Evolutionary conservation across 768 basidiomycete genomes (phyloP).

Genomic region (Psilocybe azurescens): DNA sequence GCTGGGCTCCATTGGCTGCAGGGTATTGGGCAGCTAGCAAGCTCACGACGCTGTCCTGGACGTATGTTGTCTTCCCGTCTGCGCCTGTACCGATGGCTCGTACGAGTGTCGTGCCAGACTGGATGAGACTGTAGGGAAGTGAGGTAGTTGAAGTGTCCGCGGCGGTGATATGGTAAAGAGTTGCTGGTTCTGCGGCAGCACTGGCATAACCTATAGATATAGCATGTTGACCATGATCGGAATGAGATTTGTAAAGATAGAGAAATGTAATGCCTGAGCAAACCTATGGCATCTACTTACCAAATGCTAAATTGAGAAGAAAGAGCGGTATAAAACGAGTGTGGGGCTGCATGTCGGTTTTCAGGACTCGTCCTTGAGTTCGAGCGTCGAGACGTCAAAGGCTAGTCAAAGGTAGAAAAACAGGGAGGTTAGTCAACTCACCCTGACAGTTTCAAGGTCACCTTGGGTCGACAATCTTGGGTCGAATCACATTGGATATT

Average conservation of each 20-base stretch:
- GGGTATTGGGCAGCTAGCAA: constrained; percentile 6
- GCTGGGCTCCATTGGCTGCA: neutral
- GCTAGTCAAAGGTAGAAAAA: no score
- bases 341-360: neutral
- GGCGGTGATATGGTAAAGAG: constrained; percentile 3
- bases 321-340: neutral
- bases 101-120: constrained; percentile 11
- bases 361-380: neutral
- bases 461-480: no score
- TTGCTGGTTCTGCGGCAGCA: neutral
- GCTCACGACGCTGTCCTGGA: constrained; percentile 13
- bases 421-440: no score
- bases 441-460: no score
- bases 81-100: constrained; percentile 8
- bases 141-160: neutral
- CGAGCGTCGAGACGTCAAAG: no score
- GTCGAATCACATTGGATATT: no score
- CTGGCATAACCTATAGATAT: neutral
- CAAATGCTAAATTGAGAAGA: neutral
- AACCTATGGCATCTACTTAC: neutral
- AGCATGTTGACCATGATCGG: neutral
- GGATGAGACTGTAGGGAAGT: neutral
- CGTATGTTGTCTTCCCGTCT: constrained; percentile 14
- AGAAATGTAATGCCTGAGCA: no score
- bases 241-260: neutral